These are phyloP conservation scores for Lyophyllum shimeji DNA, from an alignment of 768 basidiomycete species.

Conservation along the genomic window DNA sequence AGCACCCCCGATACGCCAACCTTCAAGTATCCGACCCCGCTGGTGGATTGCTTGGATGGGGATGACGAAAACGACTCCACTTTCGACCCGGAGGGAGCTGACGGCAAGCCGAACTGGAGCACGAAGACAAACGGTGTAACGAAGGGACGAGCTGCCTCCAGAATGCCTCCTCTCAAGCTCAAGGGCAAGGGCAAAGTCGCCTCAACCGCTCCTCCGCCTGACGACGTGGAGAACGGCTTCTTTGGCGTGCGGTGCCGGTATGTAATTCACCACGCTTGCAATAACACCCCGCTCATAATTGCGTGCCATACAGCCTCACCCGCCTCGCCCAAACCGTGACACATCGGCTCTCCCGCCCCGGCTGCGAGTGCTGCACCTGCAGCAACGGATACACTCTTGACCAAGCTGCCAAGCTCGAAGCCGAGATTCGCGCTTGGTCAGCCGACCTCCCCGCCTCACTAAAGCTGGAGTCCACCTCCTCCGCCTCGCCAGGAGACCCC, in stretches of 20 bases:
- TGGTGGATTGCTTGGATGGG: neutral
- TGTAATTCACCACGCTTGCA: constrained; percentile 19
- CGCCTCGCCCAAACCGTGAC: constrained; percentile 64
- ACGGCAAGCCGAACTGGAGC: neutral
- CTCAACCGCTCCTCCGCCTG: neutral
- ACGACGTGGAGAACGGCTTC: constrained; percentile 24
- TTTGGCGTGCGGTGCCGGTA: constrained; percentile 64
- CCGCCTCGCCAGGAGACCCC: neutral
- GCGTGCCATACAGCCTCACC: constrained; percentile 43
- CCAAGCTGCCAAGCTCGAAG: constrained; percentile 57
- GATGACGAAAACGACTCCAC: neutral
- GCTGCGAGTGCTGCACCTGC: constrained; percentile 22
- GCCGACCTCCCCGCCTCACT: constrained; percentile 50
- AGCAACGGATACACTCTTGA: constrained; percentile 57
- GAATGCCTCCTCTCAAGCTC: constrained; percentile 5
- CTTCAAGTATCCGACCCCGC: neutral
- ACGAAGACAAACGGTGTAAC: neutral
- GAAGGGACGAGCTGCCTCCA: neutral
- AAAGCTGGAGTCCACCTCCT: constrained; percentile 26
- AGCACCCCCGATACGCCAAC: neutral
- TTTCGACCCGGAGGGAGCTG: neutral
- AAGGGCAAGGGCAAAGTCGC: constrained; percentile 6
- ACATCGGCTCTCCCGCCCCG: constrained; percentile 42
- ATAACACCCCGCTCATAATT: constrained; percentile 3
- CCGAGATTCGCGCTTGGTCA: constrained; percentile 55